Base-by-base conservation (phyloP, 148 eudicot genomes). In the Chenopodium formosanum region DNA sequence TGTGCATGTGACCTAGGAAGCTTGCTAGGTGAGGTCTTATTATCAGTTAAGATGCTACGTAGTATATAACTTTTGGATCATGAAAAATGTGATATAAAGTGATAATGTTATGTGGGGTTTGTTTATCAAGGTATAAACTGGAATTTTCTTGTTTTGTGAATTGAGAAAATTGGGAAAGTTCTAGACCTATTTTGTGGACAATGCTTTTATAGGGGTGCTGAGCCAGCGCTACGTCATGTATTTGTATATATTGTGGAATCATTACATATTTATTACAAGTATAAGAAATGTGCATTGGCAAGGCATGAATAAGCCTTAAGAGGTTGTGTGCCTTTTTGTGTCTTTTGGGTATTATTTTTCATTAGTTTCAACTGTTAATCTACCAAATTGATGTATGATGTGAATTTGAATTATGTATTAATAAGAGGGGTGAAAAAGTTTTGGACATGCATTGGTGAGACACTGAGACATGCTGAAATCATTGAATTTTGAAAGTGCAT, bases 1-100 rank as follows among this genome's bases (percentile, higher is more conserved):
- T 37, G 50, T 79, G 75, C 80, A 22, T 79, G 68, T 70, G 82
- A 22, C 34, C 29, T 11, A 63, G 52, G 40, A 50, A 9, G 75
- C 23, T 71, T 71, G 75, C 27, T 71, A 3, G 3, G 2, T 71
- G 48, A 40, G 48, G 17, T 22, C n/a, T 1, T 40, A 40, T 6
- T 40, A 40, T 40, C 44, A 40, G 0, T 37, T 40, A 40, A 40
- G 44, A 40, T 40, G 44, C 44, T 40, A 40, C 7, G 44, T 40
- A 40, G 44, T 6, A 5, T 40, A 40, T 40, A 6, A 40, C 44
- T 40, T 40, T 58, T 58, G 22, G 19, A 58, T 5, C 22, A 14
- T 19, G 17, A 14, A 19, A 4, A 58, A 58, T n/a, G n/a, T n/a
- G n/a, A n/a, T n/a, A n/a, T 1, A 66, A 66, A 66, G 31, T 27